phyloP scores from a whole-genome alignment of 305 asterid species.

The Euphrasia arctica region DNA sequence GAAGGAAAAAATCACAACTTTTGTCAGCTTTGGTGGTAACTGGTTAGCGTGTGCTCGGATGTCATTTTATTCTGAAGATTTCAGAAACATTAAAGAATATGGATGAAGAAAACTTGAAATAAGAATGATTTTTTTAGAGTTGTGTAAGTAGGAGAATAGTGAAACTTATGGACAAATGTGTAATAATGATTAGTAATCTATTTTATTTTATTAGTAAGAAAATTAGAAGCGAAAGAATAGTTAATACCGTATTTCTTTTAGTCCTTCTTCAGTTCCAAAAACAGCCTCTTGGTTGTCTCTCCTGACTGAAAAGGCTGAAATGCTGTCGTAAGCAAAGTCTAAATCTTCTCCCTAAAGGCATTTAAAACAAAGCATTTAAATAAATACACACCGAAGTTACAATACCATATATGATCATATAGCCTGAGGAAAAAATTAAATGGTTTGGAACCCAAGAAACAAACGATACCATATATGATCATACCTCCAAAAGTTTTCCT shows the following conservation, averaged over 20 bases:
- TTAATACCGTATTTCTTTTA: slow-evolving; percentile 81
- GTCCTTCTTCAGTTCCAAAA: slow-evolving; percentile 97
- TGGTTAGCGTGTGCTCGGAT: not conserved
- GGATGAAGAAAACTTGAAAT: too few relatives aligned
- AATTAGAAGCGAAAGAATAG: slow-evolving; percentile 4
- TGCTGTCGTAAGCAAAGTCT: slow-evolving; percentile 95
- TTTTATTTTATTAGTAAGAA: not conserved
- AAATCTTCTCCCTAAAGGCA: slow-evolving; percentile 83
- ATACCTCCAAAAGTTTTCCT: slow-evolving; percentile 95
- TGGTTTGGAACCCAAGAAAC: slow-evolving; percentile 9
- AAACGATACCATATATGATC: slow-evolving; percentile 3
- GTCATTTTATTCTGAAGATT: too few relatives aligned
- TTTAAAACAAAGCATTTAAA: too few relatives aligned
- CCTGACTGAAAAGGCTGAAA: slow-evolving; percentile 95
- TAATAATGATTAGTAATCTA: too few relatives aligned
- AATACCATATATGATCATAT: slow-evolving; percentile 22
- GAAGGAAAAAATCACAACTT: slow-evolving; percentile 2
- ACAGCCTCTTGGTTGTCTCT: slow-evolving; percentile 98
- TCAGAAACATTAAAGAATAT: too few relatives aligned
- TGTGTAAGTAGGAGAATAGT: too few relatives aligned
- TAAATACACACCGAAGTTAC: not conserved
- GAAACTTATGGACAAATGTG: too few relatives aligned
- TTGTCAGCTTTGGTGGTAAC: slow-evolving; percentile 13
- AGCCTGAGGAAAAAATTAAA: slow-evolving; percentile 5
- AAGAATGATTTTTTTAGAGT: too few relatives aligned